Percentiles rank a stretch among this genome's conserved stretches.
Evolutionary conservation across 441 rosid genomes (phyloP).

Genomic region (Croton laevigatus): DNA sequence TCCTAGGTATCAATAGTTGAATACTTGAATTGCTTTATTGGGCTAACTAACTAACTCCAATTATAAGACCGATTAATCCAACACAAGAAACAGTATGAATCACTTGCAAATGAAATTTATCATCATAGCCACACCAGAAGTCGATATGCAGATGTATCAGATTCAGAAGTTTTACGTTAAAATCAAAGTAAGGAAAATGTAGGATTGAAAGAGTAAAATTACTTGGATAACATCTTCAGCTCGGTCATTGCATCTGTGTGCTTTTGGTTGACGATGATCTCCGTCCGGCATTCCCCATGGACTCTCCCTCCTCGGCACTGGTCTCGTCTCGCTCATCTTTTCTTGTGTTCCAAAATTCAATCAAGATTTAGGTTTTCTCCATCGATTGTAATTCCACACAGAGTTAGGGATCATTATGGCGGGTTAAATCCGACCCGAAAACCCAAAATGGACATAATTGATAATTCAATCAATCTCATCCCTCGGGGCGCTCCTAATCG

Average conservation of each 20-base stretch:
- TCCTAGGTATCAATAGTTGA: no score
- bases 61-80: not conserved
- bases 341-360: no score
- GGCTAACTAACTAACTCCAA: not conserved
- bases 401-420: no score
- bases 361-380: no score
- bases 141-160: not conserved
- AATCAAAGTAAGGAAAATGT: not conserved
- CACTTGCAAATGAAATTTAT: no score
- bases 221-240: slow-evolving; percentile 94
- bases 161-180: no score
- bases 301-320: slow-evolving; percentile 94
- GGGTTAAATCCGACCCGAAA: no score
- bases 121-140: not conserved
- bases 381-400: no score
- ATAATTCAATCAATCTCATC: no score
- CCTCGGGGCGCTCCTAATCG: no score
- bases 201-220: not conserved
- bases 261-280: slow-evolving; percentile 76
- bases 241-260: slow-evolving; percentile 98
- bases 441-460: no score
- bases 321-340: slow-evolving; percentile 82
- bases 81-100: not conserved
- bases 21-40: not conserved
- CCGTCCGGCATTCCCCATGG: slow-evolving; percentile 93